phyloP scores from a whole-genome alignment of 192 early-diverging fungal species.

The Coemansia sp. region DNA sequence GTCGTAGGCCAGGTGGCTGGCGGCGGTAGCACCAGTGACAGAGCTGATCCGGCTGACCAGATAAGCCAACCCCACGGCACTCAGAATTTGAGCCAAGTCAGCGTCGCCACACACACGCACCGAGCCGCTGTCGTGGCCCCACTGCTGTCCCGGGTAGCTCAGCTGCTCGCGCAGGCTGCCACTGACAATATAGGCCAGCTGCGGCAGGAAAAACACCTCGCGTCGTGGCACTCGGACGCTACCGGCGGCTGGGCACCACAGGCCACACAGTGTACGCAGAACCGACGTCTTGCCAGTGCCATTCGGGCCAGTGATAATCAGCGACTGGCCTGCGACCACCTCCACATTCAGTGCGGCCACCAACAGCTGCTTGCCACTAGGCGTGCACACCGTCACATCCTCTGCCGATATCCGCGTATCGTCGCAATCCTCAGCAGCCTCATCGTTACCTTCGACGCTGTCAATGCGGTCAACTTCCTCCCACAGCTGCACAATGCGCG shows the following conservation, averaged over 20 bases:
- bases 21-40: neutral
- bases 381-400: constrained; percentile 29
- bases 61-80: constrained; percentile 25
- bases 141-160: constrained; percentile 54
- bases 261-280: constrained; percentile 68
- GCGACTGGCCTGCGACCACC: constrained; percentile 56
- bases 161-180: constrained; percentile 67
- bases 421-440: neutral
- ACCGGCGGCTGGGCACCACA: constrained; percentile 68
- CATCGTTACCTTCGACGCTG: neutral
- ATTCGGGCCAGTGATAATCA: constrained; percentile 71
- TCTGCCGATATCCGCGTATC: constrained; percentile 10
- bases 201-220: constrained; percentile 66
- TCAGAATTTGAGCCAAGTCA: constrained; percentile 17
- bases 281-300: constrained; percentile 85
- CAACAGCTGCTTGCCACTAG: constrained; percentile 13
- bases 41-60: constrained; percentile 13
- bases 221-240: constrained; percentile 23
- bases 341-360: constrained; percentile 49
- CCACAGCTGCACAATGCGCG: constrained; percentile 77
- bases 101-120: constrained; percentile 23
- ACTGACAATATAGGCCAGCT: constrained; percentile 59
- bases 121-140: constrained; percentile 4
- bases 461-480: constrained; percentile 60
- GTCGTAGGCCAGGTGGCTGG: constrained; percentile 18